Evolutionary conservation across 2,329 filamentous ascomycete species (phyloP), one percentile per base, ranked within the genome.

Genomic region (Diaporthe eres): DNA sequence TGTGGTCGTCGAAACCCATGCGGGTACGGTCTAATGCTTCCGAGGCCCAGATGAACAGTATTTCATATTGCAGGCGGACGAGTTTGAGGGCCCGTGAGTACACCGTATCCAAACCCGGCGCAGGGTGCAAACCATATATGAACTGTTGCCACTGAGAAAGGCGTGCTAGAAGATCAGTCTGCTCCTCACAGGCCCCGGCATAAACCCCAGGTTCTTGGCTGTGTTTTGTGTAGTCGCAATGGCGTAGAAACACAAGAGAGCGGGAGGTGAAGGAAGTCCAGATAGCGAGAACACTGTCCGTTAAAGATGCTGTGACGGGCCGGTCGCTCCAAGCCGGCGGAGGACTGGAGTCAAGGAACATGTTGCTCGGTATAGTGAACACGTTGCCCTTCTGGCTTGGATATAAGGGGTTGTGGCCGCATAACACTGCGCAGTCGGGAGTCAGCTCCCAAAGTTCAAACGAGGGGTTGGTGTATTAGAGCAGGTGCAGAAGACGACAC

Each of bases 1-100:
- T 60, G 68, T 57, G 55, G 51, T 12, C 9, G 34, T 71, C 68
- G 10, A 31, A 71, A 6, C 51, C 55, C 37, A 71, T 57, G 4
- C 68, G 42, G 22, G 68, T 71, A 34, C 68, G 68, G n/a, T 71
- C 68, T 51, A 71, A 60, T n/a, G 22, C 68, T 57, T 60, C 55
- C 51, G 51, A 34, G 15, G 42, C 68, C 51, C 51, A 71, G 28
- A 71, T 49, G 17, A 60, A 60, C 12, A 57, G 25, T 44, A 25
- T 71, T 3, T 60, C 42, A n/a, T 71, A 49, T 49, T 71, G 68
- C 17, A 71, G 10, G 34, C 51, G 68, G 34, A 60, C 25, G 2
- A 71, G 51, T 39, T 60, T 44, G 12, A 68, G 44, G 63, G 12
- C 31, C 22, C 63, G 63, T 15, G 15, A 25, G 47, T n/a, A 68